These are phyloP conservation scores for Suhomyces xylopsoci DNA, from an alignment of 805 yeast species.

Conservation along the genomic window DNA sequence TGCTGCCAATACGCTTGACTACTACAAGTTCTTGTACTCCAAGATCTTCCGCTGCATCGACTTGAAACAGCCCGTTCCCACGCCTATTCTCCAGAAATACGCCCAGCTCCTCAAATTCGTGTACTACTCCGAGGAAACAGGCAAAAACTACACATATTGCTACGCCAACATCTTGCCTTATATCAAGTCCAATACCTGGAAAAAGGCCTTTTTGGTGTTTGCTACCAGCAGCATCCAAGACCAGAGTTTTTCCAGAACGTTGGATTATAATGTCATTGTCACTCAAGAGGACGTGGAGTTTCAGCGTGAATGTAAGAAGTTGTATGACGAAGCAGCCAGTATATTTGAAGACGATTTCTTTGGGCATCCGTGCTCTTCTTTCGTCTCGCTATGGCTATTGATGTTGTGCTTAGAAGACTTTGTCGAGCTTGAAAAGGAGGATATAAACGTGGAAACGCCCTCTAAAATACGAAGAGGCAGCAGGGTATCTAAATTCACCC, in stretches of 20 bases:
- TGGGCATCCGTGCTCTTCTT: constrained; percentile 14
- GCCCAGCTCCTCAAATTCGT: constrained; percentile 32
- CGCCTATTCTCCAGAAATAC: constrained; percentile 26
- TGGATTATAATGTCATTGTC: constrained; percentile 28
- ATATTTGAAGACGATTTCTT: constrained; percentile 27
- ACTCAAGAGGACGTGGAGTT: constrained; percentile 18
- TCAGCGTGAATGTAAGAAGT: constrained; percentile 21
- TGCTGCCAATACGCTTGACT: constrained; percentile 33
- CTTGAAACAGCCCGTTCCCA: constrained; percentile 26
- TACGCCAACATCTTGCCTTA: constrained; percentile 22
- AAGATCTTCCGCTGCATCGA: constrained; percentile 24
- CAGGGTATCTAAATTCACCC: constrained; percentile 3
- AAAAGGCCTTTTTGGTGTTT: constrained; percentile 32
- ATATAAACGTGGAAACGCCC: not conserved
- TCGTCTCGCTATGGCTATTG: constrained; percentile 32
- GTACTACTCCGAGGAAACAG: constrained; percentile 26
- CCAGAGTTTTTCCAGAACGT: constrained; percentile 36
- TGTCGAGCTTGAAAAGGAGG: constrained; percentile 20
- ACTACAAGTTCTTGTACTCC: constrained; percentile 22
- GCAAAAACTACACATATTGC: constrained; percentile 19
- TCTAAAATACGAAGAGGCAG: not conserved
- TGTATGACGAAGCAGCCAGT: constrained; percentile 31
- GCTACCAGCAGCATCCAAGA: constrained; percentile 29
- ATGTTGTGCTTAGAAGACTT: constrained; percentile 35
- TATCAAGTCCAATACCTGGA: constrained; percentile 35